Percentiles rank a stretch among this genome's conserved stretches.
Conservation (phyloP, 2,329 filamentous ascomycete species). For the Grosmannia huntii region DNA sequence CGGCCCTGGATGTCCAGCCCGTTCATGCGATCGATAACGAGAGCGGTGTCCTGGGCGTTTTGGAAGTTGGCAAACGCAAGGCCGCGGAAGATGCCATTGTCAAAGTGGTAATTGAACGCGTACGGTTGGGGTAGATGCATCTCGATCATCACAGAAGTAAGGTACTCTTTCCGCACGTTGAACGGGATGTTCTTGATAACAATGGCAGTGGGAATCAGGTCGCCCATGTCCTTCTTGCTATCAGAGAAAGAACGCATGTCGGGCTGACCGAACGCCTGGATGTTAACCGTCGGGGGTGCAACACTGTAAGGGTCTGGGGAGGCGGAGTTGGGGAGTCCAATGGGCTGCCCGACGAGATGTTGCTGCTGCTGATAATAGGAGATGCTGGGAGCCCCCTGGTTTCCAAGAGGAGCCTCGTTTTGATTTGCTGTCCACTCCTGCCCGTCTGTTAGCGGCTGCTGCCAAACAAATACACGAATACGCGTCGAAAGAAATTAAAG, state of each 20-base stretch:
- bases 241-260: constrained; percentile 26
- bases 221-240: constrained; percentile 50
- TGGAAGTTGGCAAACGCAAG: constrained; percentile 98
- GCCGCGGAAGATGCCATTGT: constrained; percentile 92
- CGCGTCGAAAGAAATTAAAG: constrained; percentile 12
- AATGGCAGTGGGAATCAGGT: constrained; percentile 94
- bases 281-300: constrained; percentile 23
- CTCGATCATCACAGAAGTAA: constrained; percentile 87
- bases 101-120: constrained; percentile 99
- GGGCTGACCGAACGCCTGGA: constrained; percentile 25
- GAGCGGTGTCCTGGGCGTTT: constrained; percentile 81
- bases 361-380: constrained; percentile 11
- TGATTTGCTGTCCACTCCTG: constrained; percentile 14
- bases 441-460: background rate
- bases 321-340: constrained; percentile 25
- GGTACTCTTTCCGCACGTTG: constrained; percentile 91
- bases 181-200: constrained; percentile 99
- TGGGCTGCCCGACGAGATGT: constrained; percentile 10
- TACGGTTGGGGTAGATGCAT: constrained; percentile 90
- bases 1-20: constrained; percentile 90
- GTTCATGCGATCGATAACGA: constrained; percentile 89
- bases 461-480: constrained; percentile 12
- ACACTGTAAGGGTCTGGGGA: constrained; percentile 24
- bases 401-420: constrained; percentile 8
- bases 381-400: constrained; percentile 5